Base-by-base conservation (phyloP, 2,329 filamentous ascomycete species). In the Didymella sp. region DNA sequence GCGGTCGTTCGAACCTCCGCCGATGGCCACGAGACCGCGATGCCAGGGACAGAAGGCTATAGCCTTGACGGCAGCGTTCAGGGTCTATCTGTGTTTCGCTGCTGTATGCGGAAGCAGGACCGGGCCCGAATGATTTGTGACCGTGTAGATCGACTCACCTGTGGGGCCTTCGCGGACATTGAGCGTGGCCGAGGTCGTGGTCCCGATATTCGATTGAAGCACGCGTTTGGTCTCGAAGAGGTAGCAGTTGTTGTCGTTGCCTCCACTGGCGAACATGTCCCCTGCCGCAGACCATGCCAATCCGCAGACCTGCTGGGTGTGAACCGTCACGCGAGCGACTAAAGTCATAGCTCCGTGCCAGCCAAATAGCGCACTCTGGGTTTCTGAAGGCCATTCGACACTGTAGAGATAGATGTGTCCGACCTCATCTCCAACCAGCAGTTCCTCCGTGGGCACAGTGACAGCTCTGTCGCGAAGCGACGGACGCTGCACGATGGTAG, bases 41-140 rank as follows among this genome's bases (percentile, higher is more conserved):
- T 94, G 90, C 94, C 93, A 99, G 0, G 95, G 94, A 61, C 94
- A 96, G 76, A 98, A 98, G 2, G 95, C 92, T 66, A 98, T 95
- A 28, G 95, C 95, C 76, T 99, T 99, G 64, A 98, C 90, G 2
- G 95, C 95, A 0, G 94, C 94, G 24, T 86, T 86, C 73, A 99
- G 92, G 11, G 81, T 76, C 85, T 92, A 95, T 28, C 84, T 84
- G 73, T 96, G 87, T 66, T 84, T 88, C 68, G 90, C 86, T 27
- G 81, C 78, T 6, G 85, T 85, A 6, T 77, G 69, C 2, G 91
- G 76, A 22, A 80, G 77, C 17, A 82, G 52, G 19, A 79, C 72
- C 1, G 65, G 51, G 13, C 64, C 67, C 42, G 73, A 74, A 17
- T 68, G 71, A 11, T 74, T 69, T 6, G 66, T 62, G 4, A 76